Evolutionary conservation across 1,284 basidiomycete species (phyloP).

Genomic region (Cryptococcus maquisensis): DNA sequence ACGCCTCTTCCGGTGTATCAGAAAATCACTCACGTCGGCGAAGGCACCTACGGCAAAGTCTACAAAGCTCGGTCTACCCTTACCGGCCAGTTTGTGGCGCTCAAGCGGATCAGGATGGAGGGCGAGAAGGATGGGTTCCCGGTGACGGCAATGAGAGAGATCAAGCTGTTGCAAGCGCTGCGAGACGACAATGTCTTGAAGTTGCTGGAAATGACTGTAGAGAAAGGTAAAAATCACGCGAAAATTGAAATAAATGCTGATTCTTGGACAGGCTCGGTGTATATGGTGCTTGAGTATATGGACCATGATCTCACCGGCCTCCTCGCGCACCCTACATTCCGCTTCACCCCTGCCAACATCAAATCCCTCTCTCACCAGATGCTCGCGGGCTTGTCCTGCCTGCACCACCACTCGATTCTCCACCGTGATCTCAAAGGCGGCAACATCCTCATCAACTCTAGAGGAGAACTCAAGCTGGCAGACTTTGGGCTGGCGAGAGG

Average conservation of each 20-base stretch:
- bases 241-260: not conserved
- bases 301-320: slow-evolving; percentile 97
- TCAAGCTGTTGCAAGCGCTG: slow-evolving; percentile 90
- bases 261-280: slow-evolving; percentile 72
- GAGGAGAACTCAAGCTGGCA: slow-evolving; percentile 88
- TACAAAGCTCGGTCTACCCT: slow-evolving; percentile 89
- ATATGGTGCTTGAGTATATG: slow-evolving; percentile 99
- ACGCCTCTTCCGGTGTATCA: slow-evolving; percentile 58
- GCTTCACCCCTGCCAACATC: slow-evolving; percentile 77
- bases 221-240: slow-evolving; percentile 64
- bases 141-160: slow-evolving; percentile 97
- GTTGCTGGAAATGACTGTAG: slow-evolving; percentile 97
- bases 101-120: slow-evolving; percentile 98
- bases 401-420: slow-evolving; percentile 91
- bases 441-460: slow-evolving; percentile 92
- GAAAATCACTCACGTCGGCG: slow-evolving; percentile 90
- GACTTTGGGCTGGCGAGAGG: slow-evolving; percentile 98
- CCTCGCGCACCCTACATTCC: slow-evolving; percentile 81
- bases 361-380: slow-evolving; percentile 95
- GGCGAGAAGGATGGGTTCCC: slow-evolving; percentile 96
- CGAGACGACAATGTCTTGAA: slow-evolving; percentile 84
- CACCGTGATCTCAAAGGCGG: slow-evolving; percentile 99
- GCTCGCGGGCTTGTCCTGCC: slow-evolving; percentile 85
- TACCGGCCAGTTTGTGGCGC: slow-evolving; percentile 72
- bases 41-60: slow-evolving; percentile 98